Base-by-base conservation (phyloP, 2,329 filamentous ascomycete species). In the Talaromyces sp. region DNA sequence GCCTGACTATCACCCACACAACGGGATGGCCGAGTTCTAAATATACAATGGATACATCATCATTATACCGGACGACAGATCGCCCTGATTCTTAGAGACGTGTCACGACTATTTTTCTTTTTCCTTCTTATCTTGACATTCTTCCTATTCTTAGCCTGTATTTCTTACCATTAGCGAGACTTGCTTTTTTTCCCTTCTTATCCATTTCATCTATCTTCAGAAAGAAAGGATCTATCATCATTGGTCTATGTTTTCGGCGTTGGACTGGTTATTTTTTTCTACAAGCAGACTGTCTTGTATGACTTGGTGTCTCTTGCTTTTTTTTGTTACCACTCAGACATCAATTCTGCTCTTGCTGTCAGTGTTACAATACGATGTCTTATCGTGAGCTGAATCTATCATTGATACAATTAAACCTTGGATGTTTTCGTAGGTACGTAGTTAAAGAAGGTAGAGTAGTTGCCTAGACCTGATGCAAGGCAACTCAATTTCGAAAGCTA, bases 111-210 rank as follows among this genome's bases (percentile, higher is more conserved):
- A 22, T 55, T 37, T 36, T 37, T 21, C n/a, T 35, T 45, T 46
- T 25, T 22, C 21, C 9, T 43, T 8, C 15, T 48, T 17, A 50
- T 15, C 25, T 41, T 53, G 17, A 15, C 31, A 36, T 33, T 22
- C 21, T 40, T 36, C n/a, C 33, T 36, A 50, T 43, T 45, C 54
- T 50, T 48, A 48, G 54, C 54, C 35, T 56, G 54, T 56, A 56
- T 55, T 55, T 52, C 48, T 52, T 52, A 52, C 48, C 11, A 52
- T 52, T 52, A 52, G 48, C 48, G 48, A 52, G 48, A 52, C 40
- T 46, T 46, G 28, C 40, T 45, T 40, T 19, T 40, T 17, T 52
- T n/a, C n/a, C 13, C n/a, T 35, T 46, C 5, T 31, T 48, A 46
- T 35, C 22, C 31, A 25, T 39, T 46, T 56, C 39, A 52, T 52